Base-by-base conservation (phyloP, 345 rosid species). In the Gossypium ekmanianum region DNA sequence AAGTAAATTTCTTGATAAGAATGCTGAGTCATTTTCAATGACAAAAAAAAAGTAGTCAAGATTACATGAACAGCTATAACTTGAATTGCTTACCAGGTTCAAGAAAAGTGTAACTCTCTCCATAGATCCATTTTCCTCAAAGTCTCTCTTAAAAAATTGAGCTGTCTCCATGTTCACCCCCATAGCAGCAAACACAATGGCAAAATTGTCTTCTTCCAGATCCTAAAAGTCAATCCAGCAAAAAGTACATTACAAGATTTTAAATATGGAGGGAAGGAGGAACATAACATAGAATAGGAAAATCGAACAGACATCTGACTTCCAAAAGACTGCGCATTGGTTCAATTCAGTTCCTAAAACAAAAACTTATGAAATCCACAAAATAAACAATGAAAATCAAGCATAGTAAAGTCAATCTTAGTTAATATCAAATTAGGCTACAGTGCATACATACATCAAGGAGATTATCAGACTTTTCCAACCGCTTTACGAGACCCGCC, bases 121-220 rank as follows among this genome's bases (percentile, higher is more conserved):
- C 98, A 92, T 94, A 22, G 98, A 94, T 24, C 97, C 98, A 77
- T 54, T 92, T 94, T 92, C 97, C 83, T 94, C 98, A 78, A 94
- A 94, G 87, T 92, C 98, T 61, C 98, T 92, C 79, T 92, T 94
- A 85, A 94, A 92, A 83, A 94, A 94, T 79, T 94, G 97, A 18
- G 98, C 97, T 43, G 98, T 94, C 83, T 94, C 97, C 97, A 92
- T 94, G 86, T 94, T 94, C 61, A 94, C 98, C 75, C 98, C 97
- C 98, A 94, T 92, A 54, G 98, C 98, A 57, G 98, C 98, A 84
- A 94, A 94, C 26, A 94, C 97, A 79, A 92, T 94, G 22, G 98
- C 98, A 83, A 94, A 94, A 79, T 92, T 94, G 87, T 92, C 97
- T 77, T 94, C 97, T 77, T 87, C 97, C 26, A 58, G 88, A 81